phyloP scores from a whole-genome alignment of 1,139 yeast genomes.

The Hyphopichia burtonii region DNA sequence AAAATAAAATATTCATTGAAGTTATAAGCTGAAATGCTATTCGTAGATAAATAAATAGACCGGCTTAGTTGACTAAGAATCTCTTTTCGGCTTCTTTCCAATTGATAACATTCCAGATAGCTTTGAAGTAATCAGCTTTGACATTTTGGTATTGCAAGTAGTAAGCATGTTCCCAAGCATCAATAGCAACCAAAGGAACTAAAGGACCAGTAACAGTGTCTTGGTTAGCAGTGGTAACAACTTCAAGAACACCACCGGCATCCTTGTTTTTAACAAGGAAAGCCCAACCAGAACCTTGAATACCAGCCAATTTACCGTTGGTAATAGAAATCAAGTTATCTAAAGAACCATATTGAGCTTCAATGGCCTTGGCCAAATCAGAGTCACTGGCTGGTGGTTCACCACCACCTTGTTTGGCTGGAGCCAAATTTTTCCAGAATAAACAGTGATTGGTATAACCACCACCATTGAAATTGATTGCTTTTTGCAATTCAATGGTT shows the following conservation, averaged over 20 bases:
- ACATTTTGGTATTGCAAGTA: conserved; percentile 50
- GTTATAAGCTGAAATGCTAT: neutral
- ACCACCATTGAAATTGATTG: conserved; percentile 46
- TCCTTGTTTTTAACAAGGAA: conserved; percentile 43
- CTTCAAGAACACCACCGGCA: conserved; percentile 39
- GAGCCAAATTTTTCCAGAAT: conserved; percentile 48
- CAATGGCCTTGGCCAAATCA: conserved; percentile 33
- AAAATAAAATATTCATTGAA: no score
- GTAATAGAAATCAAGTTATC: conserved; percentile 38
- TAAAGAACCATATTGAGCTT: conserved; percentile 40
- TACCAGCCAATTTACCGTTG: conserved; percentile 41
- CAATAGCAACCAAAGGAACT: conserved; percentile 46
- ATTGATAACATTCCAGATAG: conserved; percentile 49
- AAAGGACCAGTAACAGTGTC: conserved; percentile 44
- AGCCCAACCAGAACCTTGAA: conserved; percentile 54
- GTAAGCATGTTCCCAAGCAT: conserved; percentile 54
- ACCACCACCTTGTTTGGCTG: conserved; percentile 39
- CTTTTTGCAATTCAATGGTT: conserved; percentile 36
- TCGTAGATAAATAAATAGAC: neutral
- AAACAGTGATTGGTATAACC: conserved; percentile 46
- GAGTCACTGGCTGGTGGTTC: conserved; percentile 34
- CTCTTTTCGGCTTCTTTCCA: conserved; percentile 49
- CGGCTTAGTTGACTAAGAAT: conserved; percentile 14
- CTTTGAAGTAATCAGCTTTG: conserved; percentile 47
- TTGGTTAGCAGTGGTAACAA: conserved; percentile 45